Base-by-base conservation (phyloP, 2,329 filamentous ascomycete genomes). In the Berkeleyomyces rouxiae region DNA sequence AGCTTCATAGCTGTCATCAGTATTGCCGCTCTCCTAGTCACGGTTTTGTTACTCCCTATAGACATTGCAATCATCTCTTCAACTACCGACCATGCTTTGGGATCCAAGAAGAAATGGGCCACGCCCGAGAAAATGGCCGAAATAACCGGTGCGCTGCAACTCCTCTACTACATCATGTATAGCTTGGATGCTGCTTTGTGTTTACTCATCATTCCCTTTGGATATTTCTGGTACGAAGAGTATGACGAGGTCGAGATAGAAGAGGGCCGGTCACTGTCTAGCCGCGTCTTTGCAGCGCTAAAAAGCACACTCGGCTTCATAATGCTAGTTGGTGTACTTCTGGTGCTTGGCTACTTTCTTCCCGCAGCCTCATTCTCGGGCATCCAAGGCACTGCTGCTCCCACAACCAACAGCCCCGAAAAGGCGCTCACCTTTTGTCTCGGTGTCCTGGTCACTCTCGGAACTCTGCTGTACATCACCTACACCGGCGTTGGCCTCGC, bases 221-320 rank as follows among this genome's bases (percentile, higher is more conserved):
- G 91, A 58, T 99, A 99, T 76, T 99, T 99, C 72, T 96, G 87
- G 84, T 93, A 95, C 70, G 93, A 99, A 72, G 93, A 97, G 73
- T 95, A 95, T 67, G 92, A 96, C 69, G 90, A 96, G 74, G 85
- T 92, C 23, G 90, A 90, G 65, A 81, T 86, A 42, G 88, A 95
- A 69, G 88, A 89, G 10, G 83, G 82, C 39, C 85, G 91, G 71
- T 86, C 87, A 1, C 73, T 86, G 64, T 79, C 78, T 5, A 81
- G 83, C 69, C 82, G 90, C 62, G 80, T 97, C 65, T 86, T 85
- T 81, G 85, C 85, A n/a, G 90, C 93, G 3, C 77, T 88, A 71
- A 96, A 95, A 74, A 97, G 96, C 75, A 96, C 93, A 0, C 75
- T 91, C 59, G 86, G 84, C 65, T 97, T 97, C 72, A 74, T 97